Evolutionary conservation across 495 filamentous ascomycete species (phyloP), one percentile per base, ranked within the genome.

Genomic region (Tuber melanosporum): DNA sequence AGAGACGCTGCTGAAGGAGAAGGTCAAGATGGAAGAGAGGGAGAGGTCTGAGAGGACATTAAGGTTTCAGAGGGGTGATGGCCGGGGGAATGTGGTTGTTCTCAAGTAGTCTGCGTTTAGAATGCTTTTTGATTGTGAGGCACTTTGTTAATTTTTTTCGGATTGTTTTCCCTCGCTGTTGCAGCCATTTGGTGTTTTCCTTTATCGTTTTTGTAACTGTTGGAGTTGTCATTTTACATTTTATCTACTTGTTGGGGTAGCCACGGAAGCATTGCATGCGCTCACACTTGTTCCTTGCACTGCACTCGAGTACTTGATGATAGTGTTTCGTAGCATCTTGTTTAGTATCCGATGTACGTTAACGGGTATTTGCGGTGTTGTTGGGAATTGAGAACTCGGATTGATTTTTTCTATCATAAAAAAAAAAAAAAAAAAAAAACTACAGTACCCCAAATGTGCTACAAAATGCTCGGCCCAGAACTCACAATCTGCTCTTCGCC

Each of bases 1-100:
- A 52, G 77, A 80, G 70, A 82, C 80, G 36, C 81, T 74, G 46
- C 75, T 77, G 75, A 82, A 82, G 36, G 80, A 80, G 62, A 73
- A 74, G 74, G 15, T 20, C 6, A 82, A 47, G 76, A 73, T 76
- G 66, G 79, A 74, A 14, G 79, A 75, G 43, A 71, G 52, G 32
- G 78, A 74, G 43, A 12, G 73, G 57, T 15, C 12, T 7, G 57
- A 66, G 57, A 66, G 57, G 57, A 36, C 26, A 36, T 36, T 36
- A 26, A 66, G 57, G 32, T 17, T 36, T 66, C 57, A 17, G 57
- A 66, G 57, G 57, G 15, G 26, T 17, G 57, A 66, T 36, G 57
- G 57, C 15, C 26, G 74, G 36, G 77, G 79, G 71, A 76, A 73
- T 43, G 71, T 75, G 70, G 73, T 73, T 74, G 62, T 73, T 42